Evolutionary conservation across 2,329 filamentous ascomycete species (phyloP), one percentile per base, ranked within the genome.

Genomic region (Pseudogymnoascus sp.): DNA sequence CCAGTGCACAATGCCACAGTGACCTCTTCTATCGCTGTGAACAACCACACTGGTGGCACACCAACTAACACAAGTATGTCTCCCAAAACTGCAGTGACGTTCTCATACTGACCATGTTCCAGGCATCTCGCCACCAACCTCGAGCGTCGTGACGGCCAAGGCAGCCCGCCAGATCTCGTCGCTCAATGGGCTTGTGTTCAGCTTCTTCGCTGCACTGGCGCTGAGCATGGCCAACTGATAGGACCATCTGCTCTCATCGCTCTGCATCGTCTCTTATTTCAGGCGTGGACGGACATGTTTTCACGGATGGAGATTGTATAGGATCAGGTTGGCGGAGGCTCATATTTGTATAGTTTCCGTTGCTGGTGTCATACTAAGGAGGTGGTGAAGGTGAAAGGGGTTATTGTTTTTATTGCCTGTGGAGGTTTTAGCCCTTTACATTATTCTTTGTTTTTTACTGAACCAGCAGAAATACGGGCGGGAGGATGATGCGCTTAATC

Each of bases 311-410:
- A 16, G 25, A 54, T 32, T 54, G 43, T 54, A 54, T 54, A 54
- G 43, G 28, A 54, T 54, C 47, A 54, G 47, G 47, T 32, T 54
- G n/a, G 47, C 47, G 47, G 47, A 54, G 47, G 47, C 47, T 54
- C 9, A 54, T 54, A 54, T 54, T 54, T 54, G 47, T 54, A 54
- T 54, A 54, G 28, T 54, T 54, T 54, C 47, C 47, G 47, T 32
- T 54, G 47, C 47, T 54, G 47, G 47, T 18, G 28, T 54, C 25
- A 54, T 54, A 32, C 28, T 54, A 32, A 7, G 47, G 47, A 30
- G 47, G n/a, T 18, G 47, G n/a, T 8, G 47, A 54, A 54, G 28
- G 47, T 54, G 47, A 28, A 32, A 54, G n/a, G 38, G 28, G 25
- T 32, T 16, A 54, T 54, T 54, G 28, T 54, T 32, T 54, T 32